Evolutionary conservation across 139 green algal genomes (phyloP), one percentile per base, ranked within the genome.

Genomic region (Cymbomonas tetramitiformis): DNA sequence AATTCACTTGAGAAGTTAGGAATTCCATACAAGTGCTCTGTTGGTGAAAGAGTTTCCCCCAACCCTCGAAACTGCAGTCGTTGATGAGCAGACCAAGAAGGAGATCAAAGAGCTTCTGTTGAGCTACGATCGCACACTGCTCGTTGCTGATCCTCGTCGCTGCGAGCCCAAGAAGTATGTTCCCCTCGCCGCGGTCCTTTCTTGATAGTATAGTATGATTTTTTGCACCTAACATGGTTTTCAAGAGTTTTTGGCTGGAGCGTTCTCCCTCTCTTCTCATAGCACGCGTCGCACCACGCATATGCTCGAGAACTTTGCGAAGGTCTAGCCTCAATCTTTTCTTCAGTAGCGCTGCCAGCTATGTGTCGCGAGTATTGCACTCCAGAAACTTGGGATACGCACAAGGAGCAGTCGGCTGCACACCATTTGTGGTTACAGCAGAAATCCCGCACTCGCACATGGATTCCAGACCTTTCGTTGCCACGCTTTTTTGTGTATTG

Each of bases 151-250:
- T 77, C 87, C 87, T 31, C 78, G 92, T 57, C 84, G 87, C 65
- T 93, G 78, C 72, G 91, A 99, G 83, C 87, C 91, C 64, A 99
- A 99, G 87, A 99, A 99, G 91, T 94, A n/a, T n/a, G n/a, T n/a
- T n/a, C n/a, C n/a, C n/a, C n/a, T n/a, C n/a, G n/a, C n/a, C 51
- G 29, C 58, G 26, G 31, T 8, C 31, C 19, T 51, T 5, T 53
- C 15, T 12, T 58, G 7, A 2, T 61, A 44, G 15, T 15, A 12
- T 52, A 15, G 12, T 18, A 18, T 52, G 18, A 15, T 15, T 50
- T 12, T n/a, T n/a, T 53, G 18, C 18, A 9, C 53, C 19, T 62
- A 9, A 38, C n/a, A 48, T 66, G n/a, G 52, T 33, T 40, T 3
- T 5, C 46, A 19, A 9, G 46, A 39, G 23, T 38, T 29, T 30